Conservation (phyloP, 208 protist genomes). For the Entamoeba histolytica region DNA sequence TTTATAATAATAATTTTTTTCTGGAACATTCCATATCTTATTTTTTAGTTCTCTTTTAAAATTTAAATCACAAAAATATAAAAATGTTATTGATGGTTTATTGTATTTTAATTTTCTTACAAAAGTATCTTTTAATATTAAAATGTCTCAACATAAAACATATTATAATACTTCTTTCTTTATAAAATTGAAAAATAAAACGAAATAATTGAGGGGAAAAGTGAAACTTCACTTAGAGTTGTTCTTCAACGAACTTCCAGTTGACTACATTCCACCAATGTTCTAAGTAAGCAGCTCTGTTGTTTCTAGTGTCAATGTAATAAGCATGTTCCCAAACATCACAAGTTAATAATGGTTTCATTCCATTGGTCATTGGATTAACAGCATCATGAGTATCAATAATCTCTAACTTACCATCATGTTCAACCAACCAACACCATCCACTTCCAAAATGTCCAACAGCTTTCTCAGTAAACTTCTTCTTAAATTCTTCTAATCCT, state of each 20-base stretch:
- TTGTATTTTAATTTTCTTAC: too few relatives aligned
- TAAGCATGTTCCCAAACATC: constrained; percentile 33
- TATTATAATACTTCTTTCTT: too few relatives aligned
- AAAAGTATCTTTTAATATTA: too few relatives aligned
- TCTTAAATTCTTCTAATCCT: background rate
- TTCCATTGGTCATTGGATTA: background rate
- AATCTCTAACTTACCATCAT: constrained; percentile 6
- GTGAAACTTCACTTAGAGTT: background rate
- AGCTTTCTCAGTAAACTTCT: background rate
- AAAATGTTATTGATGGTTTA: too few relatives aligned
- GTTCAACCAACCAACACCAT: background rate
- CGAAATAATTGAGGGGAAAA: too few relatives aligned
- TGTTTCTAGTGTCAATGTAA: constrained; percentile 25
- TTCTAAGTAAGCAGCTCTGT: constrained; percentile 24
- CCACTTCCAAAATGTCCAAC: constrained; percentile 14
- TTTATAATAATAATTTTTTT: too few relatives aligned
- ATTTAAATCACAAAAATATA: too few relatives aligned
- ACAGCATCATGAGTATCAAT: background rate
- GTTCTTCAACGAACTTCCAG: constrained; percentile 11
- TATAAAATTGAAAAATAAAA: too few relatives aligned
- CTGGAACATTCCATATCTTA: too few relatives aligned
- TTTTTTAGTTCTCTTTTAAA: too few relatives aligned
- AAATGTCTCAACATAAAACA: too few relatives aligned
- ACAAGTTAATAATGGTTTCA: constrained; percentile 15
- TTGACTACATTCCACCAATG: constrained; percentile 7